Conservation (phyloP, 83 land plant species). For the Isoetes engelmannii region DNA sequence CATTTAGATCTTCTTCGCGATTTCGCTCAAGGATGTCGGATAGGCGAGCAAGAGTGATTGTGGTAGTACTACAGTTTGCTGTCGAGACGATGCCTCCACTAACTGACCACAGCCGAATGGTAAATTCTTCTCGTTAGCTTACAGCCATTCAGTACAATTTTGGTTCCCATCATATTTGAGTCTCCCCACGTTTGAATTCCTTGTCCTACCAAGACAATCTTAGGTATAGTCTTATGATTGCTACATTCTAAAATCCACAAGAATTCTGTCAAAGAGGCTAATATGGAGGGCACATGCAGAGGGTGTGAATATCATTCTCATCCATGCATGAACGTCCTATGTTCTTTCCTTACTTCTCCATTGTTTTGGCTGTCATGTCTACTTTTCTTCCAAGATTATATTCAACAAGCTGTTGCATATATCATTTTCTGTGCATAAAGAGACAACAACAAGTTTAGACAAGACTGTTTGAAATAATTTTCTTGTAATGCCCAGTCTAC, state of each 20-base stretch:
- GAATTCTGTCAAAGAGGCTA: slow-evolving; percentile 32
- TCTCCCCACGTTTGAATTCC: not conserved
- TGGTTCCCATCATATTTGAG: not conserved
- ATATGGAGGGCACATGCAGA: slow-evolving; percentile 58
- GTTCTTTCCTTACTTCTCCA: not conserved
- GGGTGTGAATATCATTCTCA: slow-evolving; percentile 67
- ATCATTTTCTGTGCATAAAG: too few relatives aligned
- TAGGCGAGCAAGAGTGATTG: too few relatives aligned
- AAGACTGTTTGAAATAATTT: too few relatives aligned
- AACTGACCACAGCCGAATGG: slow-evolving; percentile 34
- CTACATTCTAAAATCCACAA: not conserved
- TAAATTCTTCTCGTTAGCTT: slow-evolving; percentile 1
- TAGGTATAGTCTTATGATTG: not conserved
- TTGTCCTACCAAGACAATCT: not conserved
- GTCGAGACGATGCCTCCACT: slow-evolving; percentile 20
- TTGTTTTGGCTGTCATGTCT: not conserved
- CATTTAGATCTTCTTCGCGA: too few relatives aligned
- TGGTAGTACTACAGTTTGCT: slow-evolving; percentile 30
- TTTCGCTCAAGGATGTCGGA: too few relatives aligned
- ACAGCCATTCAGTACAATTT: not conserved
- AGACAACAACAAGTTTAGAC: too few relatives aligned
- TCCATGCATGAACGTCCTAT: slow-evolving; percentile 41
- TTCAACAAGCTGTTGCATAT: not conserved
- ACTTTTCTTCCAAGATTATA: slow-evolving; percentile 2
- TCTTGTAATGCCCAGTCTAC: too few relatives aligned